Percentiles rank a stretch among this genome's conserved stretches.
phyloP scores from a whole-genome alignment of 805 yeast species.

The Candida boleticola region DNA sequence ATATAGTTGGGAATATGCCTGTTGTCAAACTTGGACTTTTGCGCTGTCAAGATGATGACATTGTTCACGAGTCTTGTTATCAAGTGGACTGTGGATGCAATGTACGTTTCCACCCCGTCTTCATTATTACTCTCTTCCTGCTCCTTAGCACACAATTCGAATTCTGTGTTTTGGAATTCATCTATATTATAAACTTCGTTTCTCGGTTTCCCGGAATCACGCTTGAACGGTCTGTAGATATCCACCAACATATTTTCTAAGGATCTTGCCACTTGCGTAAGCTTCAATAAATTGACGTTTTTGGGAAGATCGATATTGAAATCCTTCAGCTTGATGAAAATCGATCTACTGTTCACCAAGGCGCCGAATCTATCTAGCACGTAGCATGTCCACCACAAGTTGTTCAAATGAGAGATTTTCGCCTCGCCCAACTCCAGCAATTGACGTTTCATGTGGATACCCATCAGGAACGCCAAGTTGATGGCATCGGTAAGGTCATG shows the following conservation, averaged over 20 bases:
- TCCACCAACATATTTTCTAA: constrained; percentile 24
- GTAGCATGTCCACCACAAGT: constrained; percentile 35
- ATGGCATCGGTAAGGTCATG: constrained; percentile 30
- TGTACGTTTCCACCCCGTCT: constrained; percentile 11
- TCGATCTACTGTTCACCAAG: constrained; percentile 22
- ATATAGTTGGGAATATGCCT: constrained; percentile 17
- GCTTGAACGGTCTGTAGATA: constrained; percentile 22
- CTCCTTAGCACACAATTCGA: constrained; percentile 23
- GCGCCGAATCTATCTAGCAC: constrained; percentile 33
- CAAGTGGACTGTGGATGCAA: constrained; percentile 20
- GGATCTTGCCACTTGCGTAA: constrained; percentile 26
- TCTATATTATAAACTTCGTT: constrained; percentile 20
- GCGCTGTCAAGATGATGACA: constrained; percentile 22
- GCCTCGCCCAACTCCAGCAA: constrained; percentile 8
- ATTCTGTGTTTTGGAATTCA: constrained; percentile 25
- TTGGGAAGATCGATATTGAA: constrained; percentile 31
- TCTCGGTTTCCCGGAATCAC: constrained; percentile 10
- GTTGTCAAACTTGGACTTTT: constrained; percentile 25
- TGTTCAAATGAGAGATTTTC: constrained; percentile 16
- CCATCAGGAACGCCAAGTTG: constrained; percentile 23
- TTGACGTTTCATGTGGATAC: constrained; percentile 24
- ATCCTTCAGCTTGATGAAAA: constrained; percentile 29
- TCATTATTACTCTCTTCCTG: constrained; percentile 1
- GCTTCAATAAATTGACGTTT: constrained; percentile 20
- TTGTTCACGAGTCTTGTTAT: constrained; percentile 27